These are phyloP conservation scores for Chamaenerion angustifolium DNA, from an alignment of 345 rosid genomes.

Conservation along the genomic window DNA sequence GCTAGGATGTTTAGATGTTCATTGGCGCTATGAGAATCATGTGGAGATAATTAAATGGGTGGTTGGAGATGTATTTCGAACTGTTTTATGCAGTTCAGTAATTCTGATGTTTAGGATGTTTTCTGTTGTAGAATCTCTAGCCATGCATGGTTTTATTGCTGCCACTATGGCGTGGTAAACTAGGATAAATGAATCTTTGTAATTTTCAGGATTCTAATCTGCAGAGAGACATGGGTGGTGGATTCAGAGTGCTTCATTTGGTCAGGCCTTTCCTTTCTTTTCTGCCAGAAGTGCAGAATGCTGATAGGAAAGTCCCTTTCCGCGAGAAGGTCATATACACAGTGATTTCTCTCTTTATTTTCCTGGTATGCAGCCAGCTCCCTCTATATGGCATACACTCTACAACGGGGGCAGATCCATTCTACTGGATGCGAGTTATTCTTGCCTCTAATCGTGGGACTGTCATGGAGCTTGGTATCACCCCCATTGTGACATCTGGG, in stretches of 20 bases:
- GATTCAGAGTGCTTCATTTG: constrained; percentile 62
- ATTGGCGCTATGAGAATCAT: too few species aligned
- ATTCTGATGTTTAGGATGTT: too few species aligned
- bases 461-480: constrained; percentile 76
- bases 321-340: constrained; percentile 82
- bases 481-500: constrained; percentile 72
- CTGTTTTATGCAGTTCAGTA: too few species aligned
- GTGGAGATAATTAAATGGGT: too few species aligned
- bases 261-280: constrained; percentile 61
- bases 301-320: constrained; percentile 61
- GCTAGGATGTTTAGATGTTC: too few species aligned
- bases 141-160: too few species aligned
- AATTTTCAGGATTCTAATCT: too few species aligned
- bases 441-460: constrained; percentile 69
- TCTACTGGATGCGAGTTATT: constrained; percentile 78
- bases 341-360: constrained; percentile 59
- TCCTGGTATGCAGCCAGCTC: constrained; percentile 68
- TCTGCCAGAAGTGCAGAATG: constrained; percentile 69
- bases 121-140: too few species aligned
- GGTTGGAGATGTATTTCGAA: too few species aligned
- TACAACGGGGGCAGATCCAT: constrained; percentile 70
- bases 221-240: constrained; percentile 44
- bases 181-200: too few species aligned
- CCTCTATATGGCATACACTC: constrained; percentile 68
- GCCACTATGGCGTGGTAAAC: too few species aligned